Conservation (phyloP, 129 eudicot genomes). For the Lonicera japonica region DNA sequence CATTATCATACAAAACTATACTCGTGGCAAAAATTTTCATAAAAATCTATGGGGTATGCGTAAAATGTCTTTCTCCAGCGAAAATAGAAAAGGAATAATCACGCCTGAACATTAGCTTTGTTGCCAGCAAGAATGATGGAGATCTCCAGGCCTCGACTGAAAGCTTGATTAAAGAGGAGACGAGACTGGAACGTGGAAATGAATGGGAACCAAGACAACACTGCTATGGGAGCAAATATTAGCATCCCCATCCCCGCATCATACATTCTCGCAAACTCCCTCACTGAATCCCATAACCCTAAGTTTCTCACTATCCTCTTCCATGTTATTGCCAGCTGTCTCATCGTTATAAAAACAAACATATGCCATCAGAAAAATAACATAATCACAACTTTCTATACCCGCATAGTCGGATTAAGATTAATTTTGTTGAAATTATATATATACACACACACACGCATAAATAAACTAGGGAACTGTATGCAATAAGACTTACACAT, state of each 20-base stretch:
- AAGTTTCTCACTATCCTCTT: conserved; percentile 48
- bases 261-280: conserved; percentile 93
- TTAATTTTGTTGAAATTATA: not conserved
- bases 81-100: not conserved
- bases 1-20: too few relatives aligned
- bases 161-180: conserved; percentile 94
- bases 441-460: not conserved
- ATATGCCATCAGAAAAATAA: not conserved
- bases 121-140: conserved; percentile 97
- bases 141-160: conserved; percentile 96
- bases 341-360: conserved; percentile 4
- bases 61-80: not conserved
- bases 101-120: conserved; percentile 81
- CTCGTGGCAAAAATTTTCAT: too few relatives aligned
- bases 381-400: too few relatives aligned
- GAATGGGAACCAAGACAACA: conserved; percentile 96
- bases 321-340: conserved; percentile 85
- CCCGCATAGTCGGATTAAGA: not conserved
- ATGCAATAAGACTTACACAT: conserved; percentile 47
- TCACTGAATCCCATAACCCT: conserved; percentile 89
- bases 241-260: conserved; percentile 99
- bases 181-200: conserved; percentile 97
- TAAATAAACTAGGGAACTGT: too few relatives aligned
- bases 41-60: not conserved
- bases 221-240: conserved; percentile 87